Evolutionary conservation across 805 yeast species (phyloP), one percentile per base, ranked within the genome.

Genomic region (Saccharomyces mikatae): DNA sequence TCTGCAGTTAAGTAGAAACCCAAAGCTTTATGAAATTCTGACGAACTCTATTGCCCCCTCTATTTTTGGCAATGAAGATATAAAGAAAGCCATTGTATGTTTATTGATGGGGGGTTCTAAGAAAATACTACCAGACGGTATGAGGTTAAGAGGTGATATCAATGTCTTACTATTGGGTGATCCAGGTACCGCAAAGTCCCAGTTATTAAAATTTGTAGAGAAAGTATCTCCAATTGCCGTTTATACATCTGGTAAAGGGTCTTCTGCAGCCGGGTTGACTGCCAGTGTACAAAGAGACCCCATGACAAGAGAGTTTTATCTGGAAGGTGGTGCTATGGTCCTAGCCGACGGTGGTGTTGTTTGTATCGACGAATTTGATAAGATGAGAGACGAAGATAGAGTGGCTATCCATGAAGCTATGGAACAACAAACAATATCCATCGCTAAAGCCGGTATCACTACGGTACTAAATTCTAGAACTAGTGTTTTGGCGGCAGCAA

Each of bases 271-370:
- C 2, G 99, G 99, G 83, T 80, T 94, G 71, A 94, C 99, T 1
- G 99, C 99, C 0, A 86, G 96, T 17, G 98, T 94, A 21, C 99
- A 92, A 74, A 80, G 97, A 69, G 98, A 94, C 69, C 78, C 89
- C 1, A 76, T 77, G 26, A 87, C 97, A 0, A 76, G 96, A 59
- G 99, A 94, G 63, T 94, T 92, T 70, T 92, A 88, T 69, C 76
- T 94, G 52, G 99, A 94, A 79, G 99, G 99, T 56, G 99, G 99
- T 72, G 99, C 99, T 8, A 91, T 94, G 97, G 99, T 94, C n/a
- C 76, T 94, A 51, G 99, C 99, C 0, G 99, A 94, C 74, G 98
- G 98, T 44, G 99, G 99, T 60, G 97, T 94, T 51, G 97, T 92
- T 49, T 94, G 98, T 79, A 94, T 94, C 66, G 99, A 94, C 76